These are phyloP conservation scores for Areca catechu DNA, from an alignment of 176 grass and related monocot genomes.

Conservation along the genomic window DNA sequence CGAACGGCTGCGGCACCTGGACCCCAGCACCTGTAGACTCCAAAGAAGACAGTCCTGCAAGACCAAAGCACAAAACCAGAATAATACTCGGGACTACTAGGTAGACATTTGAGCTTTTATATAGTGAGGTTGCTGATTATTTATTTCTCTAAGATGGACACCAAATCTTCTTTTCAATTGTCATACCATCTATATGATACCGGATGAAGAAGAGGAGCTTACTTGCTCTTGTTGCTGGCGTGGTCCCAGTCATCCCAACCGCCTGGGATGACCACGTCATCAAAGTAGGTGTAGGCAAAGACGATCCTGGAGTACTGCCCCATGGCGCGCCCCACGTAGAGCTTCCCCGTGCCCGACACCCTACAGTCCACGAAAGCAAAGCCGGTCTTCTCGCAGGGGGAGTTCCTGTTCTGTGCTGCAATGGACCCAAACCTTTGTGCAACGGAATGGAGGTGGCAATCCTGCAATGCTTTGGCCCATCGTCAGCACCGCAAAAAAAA, in stretches of 20 bases:
- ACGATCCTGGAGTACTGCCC: constrained; percentile 97
- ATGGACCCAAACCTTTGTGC: constrained; percentile 58
- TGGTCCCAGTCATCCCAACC: constrained; percentile 97
- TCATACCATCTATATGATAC: too few relatives aligned
- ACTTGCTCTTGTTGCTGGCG: constrained; percentile 95
- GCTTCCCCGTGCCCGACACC: constrained; percentile 62
- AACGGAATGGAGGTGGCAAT: constrained; percentile 79
- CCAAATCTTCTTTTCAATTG: too few relatives aligned
- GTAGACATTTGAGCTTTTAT: too few relatives aligned
- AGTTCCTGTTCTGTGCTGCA: constrained; percentile 64
- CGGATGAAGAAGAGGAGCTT: background rate
- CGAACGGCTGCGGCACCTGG: constrained; percentile 64
- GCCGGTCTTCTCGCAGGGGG: constrained; percentile 75
- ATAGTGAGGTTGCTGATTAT: too few relatives aligned
- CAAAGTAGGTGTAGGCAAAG: constrained; percentile 95
- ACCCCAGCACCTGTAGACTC: constrained; percentile 76
- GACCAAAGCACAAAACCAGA: background rate
- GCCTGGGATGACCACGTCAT: constrained; percentile 69
- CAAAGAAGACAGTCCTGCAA: constrained; percentile 82
- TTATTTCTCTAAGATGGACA: too few relatives aligned
- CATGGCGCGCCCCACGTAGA: constrained; percentile 91
- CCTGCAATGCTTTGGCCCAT: constrained; percentile 4
- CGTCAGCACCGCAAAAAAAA: background rate
- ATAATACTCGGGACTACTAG: too few relatives aligned
- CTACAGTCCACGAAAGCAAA: constrained; percentile 90